Evolutionary conservation across 2,329 filamentous ascomycete species (phyloP), one percentile per base, ranked within the genome.

Genomic region (Arthrobotrys sphaeroides): DNA sequence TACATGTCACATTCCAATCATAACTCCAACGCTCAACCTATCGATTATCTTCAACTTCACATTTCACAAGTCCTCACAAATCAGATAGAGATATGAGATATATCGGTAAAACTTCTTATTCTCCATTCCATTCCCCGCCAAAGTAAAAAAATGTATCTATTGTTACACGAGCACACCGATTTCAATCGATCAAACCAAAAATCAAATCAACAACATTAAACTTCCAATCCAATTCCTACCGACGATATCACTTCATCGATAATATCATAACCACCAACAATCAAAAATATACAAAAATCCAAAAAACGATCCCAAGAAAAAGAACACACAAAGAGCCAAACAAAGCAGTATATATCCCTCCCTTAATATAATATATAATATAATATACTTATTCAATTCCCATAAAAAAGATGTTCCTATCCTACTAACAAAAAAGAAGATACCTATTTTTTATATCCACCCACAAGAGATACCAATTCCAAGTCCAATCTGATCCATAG

Each of bases 371-470:
- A 38, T 28, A n/a, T n/a, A 26, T 18, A 59, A 67, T 61, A 53
- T 62, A 76, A 60, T 59, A 69, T 55, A 49, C 65, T 61, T 42
- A 62, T 55, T 51, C 61, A 60, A 65, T 64, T 57, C 33, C 64
- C 66, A 64, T 45, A 70, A 57, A 57, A 51, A 20, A 51, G 10
- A 51, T 3, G 5, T 18, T 31, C 26, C n/a, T 9, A 53, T 33
- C 47, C 47, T 33, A 53, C 13, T 53, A 33, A 28, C 9, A 38
- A 31, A 45, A 64, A 38, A 64, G 47, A n/a, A 47, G 49, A 77
- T 33, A 31, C 49, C 49, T 7, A 36, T 53, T 20, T 43, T 53
- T 40, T 40, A 66, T 66, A 66, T 66, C 61, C 43, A 66, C 45
- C 40, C 42, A 49, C 28, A 45, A 28, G 9, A 26, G 16, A 22